Evolutionary conservation across 106 monocot genomes (phyloP).

Genomic region (Vanilla planifolia): DNA sequence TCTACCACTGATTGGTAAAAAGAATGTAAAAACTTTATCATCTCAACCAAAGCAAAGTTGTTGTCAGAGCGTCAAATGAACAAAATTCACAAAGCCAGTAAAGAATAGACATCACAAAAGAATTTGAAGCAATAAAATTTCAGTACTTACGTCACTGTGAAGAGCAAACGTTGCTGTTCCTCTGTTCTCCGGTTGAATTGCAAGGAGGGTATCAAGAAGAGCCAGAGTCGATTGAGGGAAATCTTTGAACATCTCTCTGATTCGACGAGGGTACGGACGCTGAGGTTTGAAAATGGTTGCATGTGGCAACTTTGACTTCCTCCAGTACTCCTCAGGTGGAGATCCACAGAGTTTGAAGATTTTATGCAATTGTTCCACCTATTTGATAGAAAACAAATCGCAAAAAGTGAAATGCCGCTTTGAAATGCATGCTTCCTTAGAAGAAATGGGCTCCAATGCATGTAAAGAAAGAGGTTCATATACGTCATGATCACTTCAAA

Average conservation of each 20-base stretch:
- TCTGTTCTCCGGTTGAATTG: conserved; percentile 52
- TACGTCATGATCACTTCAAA: neutral
- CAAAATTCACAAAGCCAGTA: too few species aligned
- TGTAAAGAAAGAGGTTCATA: neutral
- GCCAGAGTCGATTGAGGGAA: conserved; percentile 43
- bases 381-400: neutral
- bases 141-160: conserved; percentile 56
- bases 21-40: too few species aligned
- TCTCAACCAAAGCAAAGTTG: too few species aligned
- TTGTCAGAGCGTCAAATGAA: too few species aligned
- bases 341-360: conserved; percentile 81
- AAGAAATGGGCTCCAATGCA: too few species aligned
- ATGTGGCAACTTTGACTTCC: conserved; percentile 44
- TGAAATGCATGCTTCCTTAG: too few species aligned
- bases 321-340: conserved; percentile 66
- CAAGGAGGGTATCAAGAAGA: conserved; percentile 58
- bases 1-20: too few species aligned
- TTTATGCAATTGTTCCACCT: conserved; percentile 77
- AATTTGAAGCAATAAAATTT: neutral
- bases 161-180: conserved; percentile 61
- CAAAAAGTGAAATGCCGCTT: neutral
- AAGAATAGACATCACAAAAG: neutral
- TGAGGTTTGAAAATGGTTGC: conserved; percentile 60
- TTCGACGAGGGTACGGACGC: conserved; percentile 36
- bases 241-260: conserved; percentile 40